Conservation (phyloP, 345 rosid species). For the Luvunga scandens region DNA sequence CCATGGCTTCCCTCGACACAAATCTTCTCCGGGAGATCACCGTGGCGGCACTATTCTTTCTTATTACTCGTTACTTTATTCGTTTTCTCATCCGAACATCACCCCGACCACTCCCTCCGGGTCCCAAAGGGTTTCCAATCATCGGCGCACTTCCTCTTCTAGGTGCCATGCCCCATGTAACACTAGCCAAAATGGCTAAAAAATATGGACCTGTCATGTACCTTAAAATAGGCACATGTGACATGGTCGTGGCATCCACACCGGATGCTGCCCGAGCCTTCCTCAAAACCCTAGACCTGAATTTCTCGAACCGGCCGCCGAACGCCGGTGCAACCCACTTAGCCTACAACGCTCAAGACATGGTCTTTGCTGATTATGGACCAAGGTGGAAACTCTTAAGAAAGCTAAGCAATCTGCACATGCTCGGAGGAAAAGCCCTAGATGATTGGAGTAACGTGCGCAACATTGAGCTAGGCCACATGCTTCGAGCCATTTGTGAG, state of each 20-base stretch:
- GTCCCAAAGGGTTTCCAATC: slow-evolving; percentile 59
- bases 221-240: slow-evolving; percentile 49
- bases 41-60: slow-evolving; percentile 12
- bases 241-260: slow-evolving; percentile 58
- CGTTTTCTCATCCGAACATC: slow-evolving; percentile 7
- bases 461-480: slow-evolving; percentile 36
- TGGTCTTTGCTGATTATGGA: slow-evolving; percentile 61
- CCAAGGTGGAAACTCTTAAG: slow-evolving; percentile 55
- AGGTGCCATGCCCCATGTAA: slow-evolving; percentile 55
- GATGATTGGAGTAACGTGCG: slow-evolving; percentile 44
- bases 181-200: slow-evolving; percentile 47
- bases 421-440: slow-evolving; percentile 61
- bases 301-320: slow-evolving; percentile 56
- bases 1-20: background rate
- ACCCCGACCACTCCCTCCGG: slow-evolving; percentile 34
- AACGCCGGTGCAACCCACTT: slow-evolving; percentile 53
- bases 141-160: slow-evolving; percentile 54
- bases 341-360: slow-evolving; percentile 55
- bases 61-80: slow-evolving; percentile 25
- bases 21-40: background rate
- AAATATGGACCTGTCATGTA: slow-evolving; percentile 51
- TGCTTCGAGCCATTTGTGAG: slow-evolving; percentile 42
- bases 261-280: slow-evolving; percentile 55
- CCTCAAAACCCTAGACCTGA: slow-evolving; percentile 48
- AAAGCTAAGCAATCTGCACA: slow-evolving; percentile 55